Percentiles rank a stretch among this genome's conserved stretches.
phyloP scores from a whole-genome alignment of 257 asterid genomes.

The Jasminum sambac region DNA sequence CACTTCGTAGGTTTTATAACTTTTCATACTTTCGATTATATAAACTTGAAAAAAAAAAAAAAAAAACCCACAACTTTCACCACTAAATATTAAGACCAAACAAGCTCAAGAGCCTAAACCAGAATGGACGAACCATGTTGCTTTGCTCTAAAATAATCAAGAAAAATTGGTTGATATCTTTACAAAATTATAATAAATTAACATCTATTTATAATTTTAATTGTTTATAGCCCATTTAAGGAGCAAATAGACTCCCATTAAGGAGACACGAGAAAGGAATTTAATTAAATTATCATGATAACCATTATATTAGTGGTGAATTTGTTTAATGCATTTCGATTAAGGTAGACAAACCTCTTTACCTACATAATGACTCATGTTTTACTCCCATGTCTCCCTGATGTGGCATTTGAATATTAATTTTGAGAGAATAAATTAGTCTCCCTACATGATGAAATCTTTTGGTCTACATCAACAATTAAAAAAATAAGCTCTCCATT shows the following conservation, averaged over 20 bases:
- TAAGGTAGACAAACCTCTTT: constrained; percentile 7
- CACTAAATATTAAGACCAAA: too few species aligned
- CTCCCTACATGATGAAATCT: too few species aligned
- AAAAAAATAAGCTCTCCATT: too few species aligned
- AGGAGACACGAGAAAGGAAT: constrained; percentile 24
- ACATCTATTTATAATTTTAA: background rate
- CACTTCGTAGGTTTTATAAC: too few species aligned
- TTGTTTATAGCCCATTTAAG: constrained; percentile 12
- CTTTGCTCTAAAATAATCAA: background rate
- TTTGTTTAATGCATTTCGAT: background rate
- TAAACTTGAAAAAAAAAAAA: too few species aligned
- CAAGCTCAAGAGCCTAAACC: background rate
- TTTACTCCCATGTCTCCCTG: background rate
- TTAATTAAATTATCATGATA: constrained; percentile 18
- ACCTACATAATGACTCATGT: background rate
- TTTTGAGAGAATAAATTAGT: too few species aligned
- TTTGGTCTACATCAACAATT: too few species aligned
- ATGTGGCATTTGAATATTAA: background rate
- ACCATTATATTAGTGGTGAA: constrained; percentile 17
- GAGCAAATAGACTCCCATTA: constrained; percentile 12
- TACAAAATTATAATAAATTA: background rate
- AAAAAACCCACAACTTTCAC: too few species aligned
- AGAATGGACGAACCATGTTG: background rate
- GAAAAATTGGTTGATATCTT: background rate
- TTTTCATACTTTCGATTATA: too few species aligned